Evolutionary conservation across 208 protist genomes (phyloP).

Genomic region (Acanthamoeba triangularis): DNA sequence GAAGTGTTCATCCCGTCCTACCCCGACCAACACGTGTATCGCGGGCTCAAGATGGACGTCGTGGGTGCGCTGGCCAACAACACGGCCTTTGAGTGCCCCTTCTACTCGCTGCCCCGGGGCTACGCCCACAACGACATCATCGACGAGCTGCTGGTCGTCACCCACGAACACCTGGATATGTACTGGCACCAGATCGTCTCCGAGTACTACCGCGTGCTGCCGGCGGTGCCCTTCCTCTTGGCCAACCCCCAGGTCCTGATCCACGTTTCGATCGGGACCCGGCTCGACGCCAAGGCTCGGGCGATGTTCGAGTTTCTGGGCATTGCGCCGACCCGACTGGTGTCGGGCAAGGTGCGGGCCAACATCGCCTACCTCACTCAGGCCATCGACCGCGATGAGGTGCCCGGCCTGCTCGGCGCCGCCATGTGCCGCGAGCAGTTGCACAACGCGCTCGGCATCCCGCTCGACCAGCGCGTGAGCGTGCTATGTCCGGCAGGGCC

Average conservation of each 20-base stretch:
- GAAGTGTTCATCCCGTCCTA: no score
- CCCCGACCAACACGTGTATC: no score
- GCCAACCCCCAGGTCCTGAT: background rate
- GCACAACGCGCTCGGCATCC: background rate
- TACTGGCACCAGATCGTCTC: conserved; percentile 9
- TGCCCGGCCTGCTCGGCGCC: background rate
- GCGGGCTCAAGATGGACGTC: no score
- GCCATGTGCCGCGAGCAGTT: background rate
- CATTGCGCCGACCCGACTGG: no score
- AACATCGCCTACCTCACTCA: background rate
- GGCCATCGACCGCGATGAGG: background rate
- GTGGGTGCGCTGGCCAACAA: no score
- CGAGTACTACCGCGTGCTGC: background rate
- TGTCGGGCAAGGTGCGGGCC: no score
- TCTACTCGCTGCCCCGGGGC: no score
- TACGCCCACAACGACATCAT: no score
- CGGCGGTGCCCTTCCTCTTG: background rate
- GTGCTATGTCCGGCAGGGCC: background rate
- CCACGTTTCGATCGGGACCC: background rate
- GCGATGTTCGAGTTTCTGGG: no score
- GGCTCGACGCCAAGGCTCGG: no score
- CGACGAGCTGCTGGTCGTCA: conserved; percentile 5
- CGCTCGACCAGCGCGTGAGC: background rate
- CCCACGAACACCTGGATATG: background rate
- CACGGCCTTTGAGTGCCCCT: no score